These are phyloP conservation scores for Trichophyton verrucosum DNA, from an alignment of 2,329 filamentous ascomycete genomes.

Conservation along the genomic window DNA sequence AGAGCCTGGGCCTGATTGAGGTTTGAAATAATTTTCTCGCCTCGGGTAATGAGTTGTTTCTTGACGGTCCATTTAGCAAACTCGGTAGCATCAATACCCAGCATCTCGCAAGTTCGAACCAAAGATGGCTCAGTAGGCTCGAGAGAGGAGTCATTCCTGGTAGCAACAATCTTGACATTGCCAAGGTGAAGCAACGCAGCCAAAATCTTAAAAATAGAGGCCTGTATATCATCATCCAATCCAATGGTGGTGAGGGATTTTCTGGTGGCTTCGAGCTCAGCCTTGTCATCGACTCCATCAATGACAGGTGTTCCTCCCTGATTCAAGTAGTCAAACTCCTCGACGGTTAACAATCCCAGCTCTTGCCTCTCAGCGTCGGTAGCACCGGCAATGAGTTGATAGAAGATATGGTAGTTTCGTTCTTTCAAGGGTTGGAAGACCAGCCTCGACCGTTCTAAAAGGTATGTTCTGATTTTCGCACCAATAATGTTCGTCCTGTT, in stretches of 20 bases:
- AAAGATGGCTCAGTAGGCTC: conserved; percentile 70
- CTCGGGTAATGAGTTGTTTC: conserved; percentile 92
- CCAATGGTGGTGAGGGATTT: conserved; percentile 81
- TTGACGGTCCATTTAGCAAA: conserved; percentile 99
- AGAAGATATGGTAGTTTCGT: conserved; percentile 98
- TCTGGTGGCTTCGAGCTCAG: conserved; percentile 80
- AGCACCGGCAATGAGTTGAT: conserved; percentile 89
- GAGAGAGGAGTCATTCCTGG: conserved; percentile 75
- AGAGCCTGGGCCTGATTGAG: conserved; percentile 84
- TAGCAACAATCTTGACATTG: conserved; percentile 90
- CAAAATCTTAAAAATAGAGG: conserved; percentile 77
- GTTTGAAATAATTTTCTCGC: conserved; percentile 95
- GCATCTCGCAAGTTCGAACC: conserved; percentile 65
- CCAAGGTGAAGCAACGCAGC: conserved; percentile 87
- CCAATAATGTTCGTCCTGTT: conserved; percentile 90
- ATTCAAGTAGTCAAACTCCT: conserved; percentile 92
- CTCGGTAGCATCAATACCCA: conserved; percentile 73
- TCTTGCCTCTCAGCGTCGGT: conserved; percentile 70
- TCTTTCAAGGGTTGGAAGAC: conserved; percentile 97
- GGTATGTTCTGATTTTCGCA: conserved; percentile 90
- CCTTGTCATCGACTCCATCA: conserved; percentile 88
- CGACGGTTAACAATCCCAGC: conserved; percentile 64
- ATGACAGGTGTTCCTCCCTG: conserved; percentile 86
- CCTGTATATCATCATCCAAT: conserved; percentile 59
- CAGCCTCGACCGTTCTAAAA: conserved; percentile 85